Evolutionary conservation across 768 basidiomycete genomes (phyloP), one percentile per base, ranked within the genome.

Genomic region (Serendipita vermifera): DNA sequence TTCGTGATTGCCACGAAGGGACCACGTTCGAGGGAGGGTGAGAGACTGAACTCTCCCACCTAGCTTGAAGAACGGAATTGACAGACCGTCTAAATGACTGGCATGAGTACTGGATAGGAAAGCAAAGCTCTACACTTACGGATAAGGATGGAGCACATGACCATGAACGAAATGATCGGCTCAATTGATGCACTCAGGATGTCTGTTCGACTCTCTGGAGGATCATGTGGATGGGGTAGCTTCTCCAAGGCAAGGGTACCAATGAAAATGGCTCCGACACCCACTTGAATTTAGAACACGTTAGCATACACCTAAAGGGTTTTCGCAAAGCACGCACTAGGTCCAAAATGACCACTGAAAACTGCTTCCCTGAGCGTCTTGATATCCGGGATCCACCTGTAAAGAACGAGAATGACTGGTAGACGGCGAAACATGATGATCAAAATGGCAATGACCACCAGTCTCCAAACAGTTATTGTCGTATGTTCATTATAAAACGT

Each of bases 231-330:
- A 7, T 62, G 64, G 3, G 83, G 77, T 14, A 93, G 75, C 51
- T 78, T 70, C 58, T 76, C 72, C 6, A 77, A 76, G 4, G 89
- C 88, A 9, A 89, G 75, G 0, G 89, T 91, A 9, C 85, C 85
- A 58, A 97, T 97, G 73, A 96, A 99, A 54, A 99, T 76, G 11
- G 90, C 94, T 38, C 91, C 90, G 77, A 96, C 91, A 54, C 93
- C 93, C 87, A 96, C 92, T 75, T 90, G 68, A 4, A 59, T 57
- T 36, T 43, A 14, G 7, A 17, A 26, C 20, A 4, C 27, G 33
- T 53, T 13, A n/a, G n/a, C n/a, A n/a, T n/a, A n/a, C n/a, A n/a
- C n/a, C n/a, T n/a, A n/a, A n/a, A n/a, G n/a, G n/a, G n/a, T n/a
- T n/a, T n/a, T n/a, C n/a, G n/a, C n/a, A n/a, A n/a, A n/a, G n/a